A percentile compares a stretch with the other conserved stretches of the same genome.
phyloP scores from a whole-genome alignment of 78 protist genomes.

The Mastigamoeba balamuthi region DNA sequence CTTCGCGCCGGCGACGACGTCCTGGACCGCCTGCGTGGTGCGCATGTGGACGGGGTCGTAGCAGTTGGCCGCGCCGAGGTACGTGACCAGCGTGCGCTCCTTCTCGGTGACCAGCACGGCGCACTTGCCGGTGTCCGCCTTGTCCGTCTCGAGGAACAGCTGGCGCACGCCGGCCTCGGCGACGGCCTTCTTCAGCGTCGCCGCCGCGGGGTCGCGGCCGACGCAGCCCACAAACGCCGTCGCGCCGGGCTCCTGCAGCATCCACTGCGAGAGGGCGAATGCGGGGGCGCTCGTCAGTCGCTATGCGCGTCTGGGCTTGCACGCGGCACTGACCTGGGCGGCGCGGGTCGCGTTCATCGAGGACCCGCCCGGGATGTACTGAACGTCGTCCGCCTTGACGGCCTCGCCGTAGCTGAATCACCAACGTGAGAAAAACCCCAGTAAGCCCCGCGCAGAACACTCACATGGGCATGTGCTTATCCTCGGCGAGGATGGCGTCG shows the following conservation, averaged over 20 bases:
- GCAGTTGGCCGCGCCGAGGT: constrained; percentile 89
- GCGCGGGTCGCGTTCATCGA: constrained; percentile 73
- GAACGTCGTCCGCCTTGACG: constrained; percentile 22
- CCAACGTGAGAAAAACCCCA: too few species aligned
- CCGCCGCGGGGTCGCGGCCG: constrained; percentile 60
- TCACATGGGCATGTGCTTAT: constrained; percentile 75
- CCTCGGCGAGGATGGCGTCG: constrained; percentile 84
- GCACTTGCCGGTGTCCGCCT: constrained; percentile 88
- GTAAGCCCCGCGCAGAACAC: neutral
- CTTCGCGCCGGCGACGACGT: constrained; percentile 35
- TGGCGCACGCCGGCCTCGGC: constrained; percentile 14
- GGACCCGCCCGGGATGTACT: constrained; percentile 91
- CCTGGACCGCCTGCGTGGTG: constrained; percentile 34
- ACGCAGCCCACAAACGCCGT: constrained; percentile 80
- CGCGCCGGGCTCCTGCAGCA: constrained; percentile 19
- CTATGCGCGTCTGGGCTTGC: neutral
- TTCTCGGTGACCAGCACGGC: constrained; percentile 68
- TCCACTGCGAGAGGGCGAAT: too few species aligned
- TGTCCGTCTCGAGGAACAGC: constrained; percentile 6
- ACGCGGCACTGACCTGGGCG: constrained; percentile 39
- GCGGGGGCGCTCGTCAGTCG: too few species aligned
- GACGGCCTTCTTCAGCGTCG: neutral
- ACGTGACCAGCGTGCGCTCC: constrained; percentile 69
- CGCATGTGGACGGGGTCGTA: constrained; percentile 52
- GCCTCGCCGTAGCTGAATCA: constrained; percentile 57